phyloP scores from a whole-genome alignment of 306 rosid genomes.

The Malus sylvestris region DNA sequence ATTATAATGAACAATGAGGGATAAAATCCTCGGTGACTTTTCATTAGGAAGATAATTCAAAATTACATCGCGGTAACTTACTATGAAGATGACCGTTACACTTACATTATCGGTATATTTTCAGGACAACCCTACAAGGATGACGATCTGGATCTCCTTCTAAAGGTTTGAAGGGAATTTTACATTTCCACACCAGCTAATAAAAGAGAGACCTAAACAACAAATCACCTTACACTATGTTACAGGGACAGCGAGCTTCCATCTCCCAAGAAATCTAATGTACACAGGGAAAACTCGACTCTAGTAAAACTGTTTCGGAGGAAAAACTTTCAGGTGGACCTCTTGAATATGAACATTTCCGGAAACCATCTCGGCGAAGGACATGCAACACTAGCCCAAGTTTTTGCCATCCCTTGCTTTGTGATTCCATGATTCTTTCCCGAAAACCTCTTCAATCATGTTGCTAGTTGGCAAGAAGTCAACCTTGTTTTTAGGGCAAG shows the following conservation, averaged over 20 bases:
- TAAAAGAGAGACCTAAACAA: constrained; percentile 20
- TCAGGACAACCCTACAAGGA: constrained; percentile 18
- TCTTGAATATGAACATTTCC: constrained; percentile 22
- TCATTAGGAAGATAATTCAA: constrained; percentile 14
- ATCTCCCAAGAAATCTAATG: constrained; percentile 29
- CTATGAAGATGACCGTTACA: background rate
- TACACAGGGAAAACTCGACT: constrained; percentile 34
- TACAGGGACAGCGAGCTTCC: constrained; percentile 36
- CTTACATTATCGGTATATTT: background rate
- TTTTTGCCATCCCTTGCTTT: constrained; percentile 54
- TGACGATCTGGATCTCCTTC: constrained; percentile 18
- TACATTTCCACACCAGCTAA: constrained; percentile 21
- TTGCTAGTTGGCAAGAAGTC: constrained; percentile 77
- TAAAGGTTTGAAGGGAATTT: constrained; percentile 26
- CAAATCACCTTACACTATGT: constrained; percentile 46
- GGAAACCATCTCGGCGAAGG: constrained; percentile 7
- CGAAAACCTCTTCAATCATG: constrained; percentile 87
- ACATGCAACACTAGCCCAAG: constrained; percentile 34
- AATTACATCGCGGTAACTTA: constrained; percentile 16
- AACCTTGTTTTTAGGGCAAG: constrained; percentile 47
- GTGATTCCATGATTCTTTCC: constrained; percentile 39
- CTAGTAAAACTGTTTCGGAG: constrained; percentile 18
- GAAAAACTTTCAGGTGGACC: constrained; percentile 23
- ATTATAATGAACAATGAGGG: background rate
- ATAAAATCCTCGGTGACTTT: background rate